These are phyloP conservation scores for Annulohypoxylon moriforme DNA, from an alignment of 495 filamentous ascomycete species.

Conservation along the genomic window DNA sequence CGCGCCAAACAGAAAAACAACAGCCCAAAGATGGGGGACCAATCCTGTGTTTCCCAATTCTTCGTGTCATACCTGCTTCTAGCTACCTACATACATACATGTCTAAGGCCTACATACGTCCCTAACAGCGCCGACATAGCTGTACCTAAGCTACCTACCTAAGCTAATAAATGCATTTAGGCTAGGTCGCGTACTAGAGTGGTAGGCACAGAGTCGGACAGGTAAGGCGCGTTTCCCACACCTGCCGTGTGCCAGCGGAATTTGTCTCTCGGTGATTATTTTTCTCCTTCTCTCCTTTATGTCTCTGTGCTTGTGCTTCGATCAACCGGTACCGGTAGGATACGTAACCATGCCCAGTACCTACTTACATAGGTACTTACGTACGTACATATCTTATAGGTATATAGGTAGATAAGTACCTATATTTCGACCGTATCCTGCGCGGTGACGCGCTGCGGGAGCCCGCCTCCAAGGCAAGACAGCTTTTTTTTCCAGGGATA, in stretches of 20 bases:
- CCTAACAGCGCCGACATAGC: neutral
- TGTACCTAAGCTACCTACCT: no score
- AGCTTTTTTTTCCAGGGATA: conserved; percentile 11
- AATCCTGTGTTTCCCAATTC: conserved; percentile 29
- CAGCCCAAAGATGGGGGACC: neutral
- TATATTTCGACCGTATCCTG: neutral
- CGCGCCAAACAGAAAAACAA: neutral
- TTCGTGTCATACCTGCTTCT: neutral
- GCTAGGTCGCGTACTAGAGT: neutral
- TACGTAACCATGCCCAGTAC: neutral
- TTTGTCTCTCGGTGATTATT: conserved; percentile 40
- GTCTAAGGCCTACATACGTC: neutral
- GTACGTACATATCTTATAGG: no score
- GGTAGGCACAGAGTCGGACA: conserved; percentile 11
- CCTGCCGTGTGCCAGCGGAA: conserved; percentile 4
- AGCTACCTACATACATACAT: neutral
- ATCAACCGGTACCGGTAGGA: neutral
- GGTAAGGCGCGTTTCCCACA: conserved; percentile 22
- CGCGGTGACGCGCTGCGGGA: conserved; percentile 24
- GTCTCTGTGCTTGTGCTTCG: neutral
- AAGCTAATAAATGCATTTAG: no score
- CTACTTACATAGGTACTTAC: neutral
- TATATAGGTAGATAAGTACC: no score
- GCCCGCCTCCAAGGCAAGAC: conserved; percentile 19
- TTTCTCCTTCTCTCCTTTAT: neutral